A percentile compares a stretch with the other conserved stretches of the same genome.
Conservation (phyloP, 139 green algal genomes). For the Chlamydomonas sphaeroides region DNA sequence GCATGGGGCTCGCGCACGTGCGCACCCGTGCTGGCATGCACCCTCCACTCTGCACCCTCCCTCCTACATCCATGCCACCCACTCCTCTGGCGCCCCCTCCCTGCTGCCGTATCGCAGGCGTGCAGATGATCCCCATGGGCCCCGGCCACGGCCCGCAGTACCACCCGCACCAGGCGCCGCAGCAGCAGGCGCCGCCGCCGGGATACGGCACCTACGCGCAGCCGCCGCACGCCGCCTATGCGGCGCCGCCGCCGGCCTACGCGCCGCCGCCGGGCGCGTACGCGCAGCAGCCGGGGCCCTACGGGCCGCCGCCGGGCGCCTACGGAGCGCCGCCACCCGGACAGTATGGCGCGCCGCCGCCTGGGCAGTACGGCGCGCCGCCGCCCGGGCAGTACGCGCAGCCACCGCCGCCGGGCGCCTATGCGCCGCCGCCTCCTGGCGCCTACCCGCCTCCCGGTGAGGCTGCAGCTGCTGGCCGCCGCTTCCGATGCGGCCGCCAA, state of each 20-base stretch:
- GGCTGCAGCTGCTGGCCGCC: too few relatives aligned
- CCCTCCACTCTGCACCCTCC: too few relatives aligned
- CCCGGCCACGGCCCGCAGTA: not conserved
- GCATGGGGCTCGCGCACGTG: not conserved
- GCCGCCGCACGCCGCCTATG: not conserved
- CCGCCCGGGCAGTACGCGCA: too few relatives aligned
- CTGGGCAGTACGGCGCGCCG: too few relatives aligned
- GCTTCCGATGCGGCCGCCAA: too few relatives aligned
- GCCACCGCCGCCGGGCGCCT: not conserved
- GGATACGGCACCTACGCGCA: not conserved
- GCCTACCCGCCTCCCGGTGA: too few relatives aligned
- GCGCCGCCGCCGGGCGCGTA: not conserved
- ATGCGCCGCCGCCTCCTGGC: not conserved
- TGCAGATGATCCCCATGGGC: slow-evolving; percentile 41
- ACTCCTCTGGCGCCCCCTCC: not conserved
- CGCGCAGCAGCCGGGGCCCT: not conserved
- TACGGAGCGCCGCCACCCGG: not conserved
- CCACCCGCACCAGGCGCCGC: not conserved
- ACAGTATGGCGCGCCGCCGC: too few relatives aligned
- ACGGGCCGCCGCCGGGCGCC: not conserved
- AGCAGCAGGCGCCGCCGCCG: not conserved
- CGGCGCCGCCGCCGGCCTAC: not conserved
- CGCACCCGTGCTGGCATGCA: too few relatives aligned
- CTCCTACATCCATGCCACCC: too few relatives aligned
- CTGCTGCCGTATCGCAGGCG: slow-evolving; percentile 10